Percentiles rank a stretch among this genome's conserved stretches.
phyloP scores from a whole-genome alignment of 1,284 basidiomycete species.

The Ceratobasidium sp. region DNA sequence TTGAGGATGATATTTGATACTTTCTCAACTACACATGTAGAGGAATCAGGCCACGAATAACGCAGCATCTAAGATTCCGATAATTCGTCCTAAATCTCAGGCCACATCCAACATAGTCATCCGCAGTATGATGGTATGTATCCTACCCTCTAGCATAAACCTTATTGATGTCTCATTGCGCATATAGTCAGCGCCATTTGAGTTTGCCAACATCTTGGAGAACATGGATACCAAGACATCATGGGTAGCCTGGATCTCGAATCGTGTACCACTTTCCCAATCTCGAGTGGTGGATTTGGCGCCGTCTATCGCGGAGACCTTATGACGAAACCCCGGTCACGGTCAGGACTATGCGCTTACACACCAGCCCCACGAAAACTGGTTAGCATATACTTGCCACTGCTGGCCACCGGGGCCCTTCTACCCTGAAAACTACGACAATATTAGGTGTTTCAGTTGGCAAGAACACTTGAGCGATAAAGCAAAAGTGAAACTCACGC shows the following conservation, averaged over 20 bases:
- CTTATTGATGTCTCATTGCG: not conserved
- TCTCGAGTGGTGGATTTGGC: not conserved
- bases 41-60: not conserved
- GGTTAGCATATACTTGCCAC: no score
- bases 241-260: not conserved
- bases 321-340: not conserved
- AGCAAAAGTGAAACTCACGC: not conserved
- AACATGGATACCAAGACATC: not conserved
- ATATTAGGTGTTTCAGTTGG: not conserved
- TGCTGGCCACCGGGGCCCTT: no score
- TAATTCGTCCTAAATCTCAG: not conserved
- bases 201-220: not conserved
- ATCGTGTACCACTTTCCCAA: not conserved
- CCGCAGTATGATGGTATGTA: not conserved
- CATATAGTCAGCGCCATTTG: not conserved
- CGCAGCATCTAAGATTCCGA: not conserved
- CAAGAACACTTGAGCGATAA: not conserved
- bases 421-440: constrained; percentile 45
- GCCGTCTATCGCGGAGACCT: not conserved
- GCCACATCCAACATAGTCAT: not conserved
- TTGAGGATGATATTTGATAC: not conserved
- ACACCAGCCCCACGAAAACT: no score
- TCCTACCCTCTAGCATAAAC: not conserved
- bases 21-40: not conserved
- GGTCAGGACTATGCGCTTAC: not conserved